A percentile compares a stretch with the other conserved stretches of the same genome.
phyloP scores from a whole-genome alignment of 2,329 filamentous ascomycete genomes.

The Xylariaceae sp. region DNA sequence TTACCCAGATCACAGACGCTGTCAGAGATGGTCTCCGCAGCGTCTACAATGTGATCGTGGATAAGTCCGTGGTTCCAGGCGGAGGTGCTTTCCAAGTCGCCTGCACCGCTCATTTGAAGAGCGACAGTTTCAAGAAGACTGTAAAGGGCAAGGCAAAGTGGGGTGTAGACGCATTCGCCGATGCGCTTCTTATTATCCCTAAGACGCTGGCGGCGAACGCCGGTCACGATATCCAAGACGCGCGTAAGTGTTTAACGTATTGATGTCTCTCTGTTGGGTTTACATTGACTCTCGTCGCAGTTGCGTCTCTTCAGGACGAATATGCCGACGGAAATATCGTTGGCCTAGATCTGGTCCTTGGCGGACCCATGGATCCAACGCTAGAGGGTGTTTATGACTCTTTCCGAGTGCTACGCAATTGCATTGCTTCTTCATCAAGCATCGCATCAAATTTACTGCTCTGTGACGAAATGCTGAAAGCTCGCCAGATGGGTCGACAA shows the following conservation, averaged over 20 bases:
- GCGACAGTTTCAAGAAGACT: constrained; percentile 79
- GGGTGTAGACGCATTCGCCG: constrained; percentile 91
- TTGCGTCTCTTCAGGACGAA: constrained; percentile 84
- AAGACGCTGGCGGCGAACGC: constrained; percentile 96
- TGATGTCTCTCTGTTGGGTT: background rate
- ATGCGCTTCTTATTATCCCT: constrained; percentile 90
- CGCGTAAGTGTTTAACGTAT: constrained; percentile 57
- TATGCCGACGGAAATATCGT: constrained; percentile 77
- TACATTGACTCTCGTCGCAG: constrained; percentile 40
- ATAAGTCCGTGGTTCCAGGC: constrained; percentile 89
- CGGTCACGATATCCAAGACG: constrained; percentile 94
- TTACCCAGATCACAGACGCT: constrained; percentile 92
- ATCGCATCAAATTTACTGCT: constrained; percentile 94
- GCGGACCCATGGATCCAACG: constrained; percentile 91
- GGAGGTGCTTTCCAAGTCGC: constrained; percentile 95
- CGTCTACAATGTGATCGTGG: constrained; percentile 99
- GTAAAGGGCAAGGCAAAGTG: constrained; percentile 98
- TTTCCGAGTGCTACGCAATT: constrained; percentile 90
- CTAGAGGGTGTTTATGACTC: constrained; percentile 93
- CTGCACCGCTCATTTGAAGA: constrained; percentile 80
- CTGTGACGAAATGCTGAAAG: constrained; percentile 96
- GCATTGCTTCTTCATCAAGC: constrained; percentile 85
- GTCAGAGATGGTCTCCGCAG: constrained; percentile 91
- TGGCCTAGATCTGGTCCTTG: constrained; percentile 79
- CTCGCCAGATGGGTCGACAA: constrained; percentile 81